Evolutionary conservation across 805 yeast genomes (phyloP).

Genomic region (Kazachstania bromeliacearum): DNA sequence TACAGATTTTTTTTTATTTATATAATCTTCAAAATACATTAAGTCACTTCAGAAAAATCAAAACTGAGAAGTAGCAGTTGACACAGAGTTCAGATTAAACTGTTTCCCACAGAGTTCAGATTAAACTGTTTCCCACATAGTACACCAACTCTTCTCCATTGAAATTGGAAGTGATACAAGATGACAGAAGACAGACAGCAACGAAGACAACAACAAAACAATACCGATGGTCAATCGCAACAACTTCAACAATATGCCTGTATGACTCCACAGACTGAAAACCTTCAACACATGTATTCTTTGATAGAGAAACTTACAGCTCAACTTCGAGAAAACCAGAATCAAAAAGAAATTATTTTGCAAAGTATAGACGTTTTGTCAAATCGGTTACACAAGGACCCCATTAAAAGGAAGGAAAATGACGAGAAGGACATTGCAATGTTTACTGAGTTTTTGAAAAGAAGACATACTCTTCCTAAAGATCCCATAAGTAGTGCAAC

Average conservation of each 20-base stretch:
- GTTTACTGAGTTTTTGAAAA: not conserved
- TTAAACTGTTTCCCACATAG: too few species aligned
- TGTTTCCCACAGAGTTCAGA: too few species aligned
- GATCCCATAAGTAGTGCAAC: not conserved
- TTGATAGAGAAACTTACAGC: not conserved
- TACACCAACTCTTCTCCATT: too few species aligned
- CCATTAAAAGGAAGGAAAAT: not conserved
- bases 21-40: too few species aligned
- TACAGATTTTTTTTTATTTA: too few species aligned
- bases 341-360: not conserved
- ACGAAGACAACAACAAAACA: not conserved
- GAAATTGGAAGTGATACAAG: too few species aligned
- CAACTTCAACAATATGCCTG: not conserved
- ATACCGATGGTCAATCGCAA: not conserved
- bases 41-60: too few species aligned
- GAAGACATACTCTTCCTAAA: not conserved
- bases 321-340: not conserved
- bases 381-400: not conserved
- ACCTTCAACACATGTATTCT: not conserved
- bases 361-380: not conserved
- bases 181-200: not conserved
- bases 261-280: conserved; percentile 1
- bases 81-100: too few species aligned
- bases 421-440: not conserved
- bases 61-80: too few species aligned